Evolutionary conservation across 345 rosid genomes (phyloP), one percentile per base, ranked within the genome.

Genomic region (Aethionema arabicum): DNA sequence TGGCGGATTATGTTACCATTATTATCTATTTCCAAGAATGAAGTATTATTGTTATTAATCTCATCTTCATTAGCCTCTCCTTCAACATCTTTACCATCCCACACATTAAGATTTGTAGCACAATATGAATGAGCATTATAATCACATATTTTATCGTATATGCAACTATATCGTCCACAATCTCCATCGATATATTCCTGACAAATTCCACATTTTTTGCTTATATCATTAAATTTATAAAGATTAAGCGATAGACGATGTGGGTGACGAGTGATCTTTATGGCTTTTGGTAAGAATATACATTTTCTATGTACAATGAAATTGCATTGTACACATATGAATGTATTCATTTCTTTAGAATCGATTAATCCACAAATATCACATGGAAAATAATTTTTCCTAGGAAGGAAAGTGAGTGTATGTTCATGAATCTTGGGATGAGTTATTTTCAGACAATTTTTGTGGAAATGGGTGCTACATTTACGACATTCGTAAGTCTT

Each of bases 81-180:
- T 30, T 35, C 15, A n/a, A 65, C 16, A 4, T 65, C 61, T 42
- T 10, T 65, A 5, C 69, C 69, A 35, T 54, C 69, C 69, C 61
- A 65, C 2, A 10, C 6, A 0, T 33, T 9, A 1, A 0, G 31
- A 6, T 0, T 0, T 11, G 39, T 43, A 6, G 50, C 50, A 33
- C 64, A 59, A 16, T 9, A 4, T 36, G 39, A 35, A n/a, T 65
- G 69, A 12, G 45, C 38, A 35, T 0, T 4, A 35, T 35, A 35
- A 14, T 41, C 32, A 59, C 63, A 59, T 15, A 31, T 5, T 6
- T 32, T 43, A 6, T 59, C 11, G 10, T 21, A 21, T 1, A 3
- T 3, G 14, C 63, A 59, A 32, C 32, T 44, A 14, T 59, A 43
- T 59, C 63, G 32, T 32, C 63, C 63, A 14, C 5, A 32, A 35